Percentiles rank a stretch among this genome's conserved stretches.
Evolutionary conservation across 2,329 filamentous ascomycete species (phyloP).

Genomic region (Amesomyces nigricolor): DNA sequence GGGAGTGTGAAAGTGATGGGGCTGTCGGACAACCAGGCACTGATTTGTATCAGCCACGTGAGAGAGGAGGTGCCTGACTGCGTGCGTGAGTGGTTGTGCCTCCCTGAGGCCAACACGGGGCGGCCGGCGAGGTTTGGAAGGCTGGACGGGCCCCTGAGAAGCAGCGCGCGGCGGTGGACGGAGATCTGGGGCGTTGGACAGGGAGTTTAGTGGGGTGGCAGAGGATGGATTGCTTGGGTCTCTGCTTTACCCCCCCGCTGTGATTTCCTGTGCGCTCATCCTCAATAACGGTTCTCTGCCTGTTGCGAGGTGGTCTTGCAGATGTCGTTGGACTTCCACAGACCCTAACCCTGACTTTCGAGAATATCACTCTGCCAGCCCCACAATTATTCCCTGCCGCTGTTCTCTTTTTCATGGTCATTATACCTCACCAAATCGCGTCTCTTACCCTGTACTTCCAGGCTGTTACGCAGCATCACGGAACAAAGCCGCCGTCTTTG

Average conservation of each 20-base stretch:
- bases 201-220: not conserved
- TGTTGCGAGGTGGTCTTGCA: no score
- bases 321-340: not conserved
- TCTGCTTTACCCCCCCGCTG: no score
- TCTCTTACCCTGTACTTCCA: no score
- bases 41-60: constrained; percentile 89
- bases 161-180: constrained; percentile 54
- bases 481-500: not conserved
- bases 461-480: not conserved
- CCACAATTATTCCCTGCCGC: no score
- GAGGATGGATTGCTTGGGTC: no score
- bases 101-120: constrained; percentile 68
- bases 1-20: constrained; percentile 52
- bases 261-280: no score
- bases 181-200: constrained; percentile 55
- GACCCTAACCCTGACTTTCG: not conserved
- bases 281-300: no score
- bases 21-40: constrained; percentile 64
- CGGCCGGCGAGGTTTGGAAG: constrained; percentile 57
- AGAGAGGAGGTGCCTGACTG: constrained; percentile 83
- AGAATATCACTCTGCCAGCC: no score
- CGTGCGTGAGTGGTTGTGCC: constrained; percentile 77
- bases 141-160: constrained; percentile 55
- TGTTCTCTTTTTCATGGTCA: no score
- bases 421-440: not conserved